Percentiles rank a stretch among this genome's conserved stretches.
These are phyloP conservation scores for Solanum chacoense DNA, from an alignment of 305 asterid species.

Conservation along the genomic window DNA sequence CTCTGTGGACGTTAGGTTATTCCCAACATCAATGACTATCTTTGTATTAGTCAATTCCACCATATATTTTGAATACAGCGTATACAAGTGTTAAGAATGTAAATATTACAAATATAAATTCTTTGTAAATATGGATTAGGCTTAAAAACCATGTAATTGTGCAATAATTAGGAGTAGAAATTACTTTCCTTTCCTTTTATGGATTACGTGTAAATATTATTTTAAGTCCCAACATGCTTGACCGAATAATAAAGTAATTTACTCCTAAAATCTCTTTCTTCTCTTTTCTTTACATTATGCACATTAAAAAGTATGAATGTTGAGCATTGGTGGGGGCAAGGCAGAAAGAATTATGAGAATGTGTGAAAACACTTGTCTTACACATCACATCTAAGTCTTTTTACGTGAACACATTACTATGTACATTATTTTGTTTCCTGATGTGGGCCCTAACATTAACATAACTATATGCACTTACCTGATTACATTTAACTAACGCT, in stretches of 20 bases:
- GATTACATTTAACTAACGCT: not conserved
- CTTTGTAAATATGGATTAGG: not conserved
- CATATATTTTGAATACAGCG: not conserved
- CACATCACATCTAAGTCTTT: not conserved
- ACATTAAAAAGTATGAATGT: not conserved
- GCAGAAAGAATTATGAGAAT: not conserved
- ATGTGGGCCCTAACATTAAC: not conserved
- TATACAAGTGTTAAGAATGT: not conserved
- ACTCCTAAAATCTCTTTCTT: not conserved
- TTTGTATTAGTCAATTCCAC: not conserved
- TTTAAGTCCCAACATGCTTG: not conserved
- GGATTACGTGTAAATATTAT: not conserved
- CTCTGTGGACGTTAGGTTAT: not conserved
- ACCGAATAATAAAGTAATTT: not conserved
- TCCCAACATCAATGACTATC: not conserved
- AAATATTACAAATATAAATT: not conserved
- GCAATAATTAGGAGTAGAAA: not conserved
- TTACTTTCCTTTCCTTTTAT: not conserved
- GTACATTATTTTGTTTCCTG: not conserved
- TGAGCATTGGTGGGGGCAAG: not conserved
- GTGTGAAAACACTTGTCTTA: not conserved
- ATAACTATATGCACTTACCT: not conserved
- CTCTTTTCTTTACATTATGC: not conserved
- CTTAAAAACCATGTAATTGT: not conserved
- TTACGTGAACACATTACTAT: not conserved